Base-by-base conservation (phyloP, 306 rosid species). In the Rubus idaeus region DNA sequence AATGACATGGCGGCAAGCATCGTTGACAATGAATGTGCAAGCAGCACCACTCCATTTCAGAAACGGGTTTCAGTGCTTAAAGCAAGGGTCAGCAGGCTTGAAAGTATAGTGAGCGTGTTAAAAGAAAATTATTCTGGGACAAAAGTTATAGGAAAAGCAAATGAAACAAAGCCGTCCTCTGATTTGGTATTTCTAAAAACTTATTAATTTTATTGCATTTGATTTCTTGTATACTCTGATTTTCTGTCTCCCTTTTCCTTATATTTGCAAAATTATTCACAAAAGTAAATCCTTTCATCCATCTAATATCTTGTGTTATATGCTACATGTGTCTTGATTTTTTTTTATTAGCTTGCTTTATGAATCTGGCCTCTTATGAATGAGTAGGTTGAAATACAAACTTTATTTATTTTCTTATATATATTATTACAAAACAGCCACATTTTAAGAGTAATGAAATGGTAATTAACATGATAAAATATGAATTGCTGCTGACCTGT, bases 31-130 rank as follows among this genome's bases (percentile, higher is more conserved):
- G 51, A n/a, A 80, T 67, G 51, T 45, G 63, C 35, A 9, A 14
- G 55, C 51, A n/a, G 63, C 26, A 42, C 50, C 37, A 62, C 35
- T 26, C 1, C 0, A n/a, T 9, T 40, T 51, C 68, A 18, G 73
- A 23, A 35, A 35, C 5, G 7, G 45, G 41, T 5, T 41, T 8
- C 30, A 3, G 23, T 23, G 39, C 72, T 75, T 41, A 52, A 68
- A 74, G 37, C 39, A 49, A 47, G 79, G 72, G 41, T 58, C 5
- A 17, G n/a, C n/a, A 68, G 62, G 61, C 57, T 75, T 14, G 61
- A 51, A 45, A 30, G 9, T 44, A 4, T 26, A 57, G 10, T 70
- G 5, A 55, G 8, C 1, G 45, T 68, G 70, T 57, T 67, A 10
- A 57, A 37, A 14, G 69, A 67, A 66, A 42, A 39, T 45, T 18